Conservation (phyloP, 1,284 basidiomycete genomes). For the Fistulinella cinereoalba region DNA sequence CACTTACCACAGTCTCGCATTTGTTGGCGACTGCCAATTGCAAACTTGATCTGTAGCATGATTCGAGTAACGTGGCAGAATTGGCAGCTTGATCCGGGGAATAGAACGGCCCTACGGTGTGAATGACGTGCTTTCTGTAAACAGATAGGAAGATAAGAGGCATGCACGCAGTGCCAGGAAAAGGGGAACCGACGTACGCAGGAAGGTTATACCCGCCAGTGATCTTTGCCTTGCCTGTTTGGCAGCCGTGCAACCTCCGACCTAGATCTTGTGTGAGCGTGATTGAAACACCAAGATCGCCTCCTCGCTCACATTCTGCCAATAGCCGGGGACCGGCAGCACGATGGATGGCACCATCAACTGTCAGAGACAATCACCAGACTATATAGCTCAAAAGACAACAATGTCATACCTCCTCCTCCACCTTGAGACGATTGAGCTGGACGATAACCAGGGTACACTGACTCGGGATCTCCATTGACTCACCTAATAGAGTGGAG, state of each 20-base stretch:
- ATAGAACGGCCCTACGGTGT: slow-evolving; percentile 90
- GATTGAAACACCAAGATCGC: neutral
- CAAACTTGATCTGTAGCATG: slow-evolving; percentile 72
- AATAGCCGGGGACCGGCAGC: slow-evolving; percentile 74
- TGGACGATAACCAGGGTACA: too few species aligned
- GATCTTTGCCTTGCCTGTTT: slow-evolving; percentile 82
- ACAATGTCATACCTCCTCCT: slow-evolving; percentile 56
- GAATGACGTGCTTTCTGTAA: slow-evolving; percentile 72
- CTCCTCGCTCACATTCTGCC: slow-evolving; percentile 14
- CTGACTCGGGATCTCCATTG: too few species aligned
- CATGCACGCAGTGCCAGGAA: neutral
- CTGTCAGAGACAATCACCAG: slow-evolving; percentile 37
- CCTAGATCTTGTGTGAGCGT: slow-evolving; percentile 39
- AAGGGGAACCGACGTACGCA: slow-evolving; percentile 46
- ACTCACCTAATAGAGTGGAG: slow-evolving; percentile 62
- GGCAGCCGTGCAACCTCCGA: slow-evolving; percentile 67
- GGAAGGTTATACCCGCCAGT: slow-evolving; percentile 73
- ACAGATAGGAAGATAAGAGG: neutral
- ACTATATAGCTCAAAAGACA: neutral
- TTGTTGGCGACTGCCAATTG: slow-evolving; percentile 59
- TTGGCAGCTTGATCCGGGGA: slow-evolving; percentile 42
- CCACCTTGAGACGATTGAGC: too few species aligned
- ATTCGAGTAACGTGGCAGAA: slow-evolving; percentile 57
- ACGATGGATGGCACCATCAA: slow-evolving; percentile 84
- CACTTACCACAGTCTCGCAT: slow-evolving; percentile 61